phyloP scores from a whole-genome alignment of 257 asterid genomes.

The Lithospermum erythrorhizon region DNA sequence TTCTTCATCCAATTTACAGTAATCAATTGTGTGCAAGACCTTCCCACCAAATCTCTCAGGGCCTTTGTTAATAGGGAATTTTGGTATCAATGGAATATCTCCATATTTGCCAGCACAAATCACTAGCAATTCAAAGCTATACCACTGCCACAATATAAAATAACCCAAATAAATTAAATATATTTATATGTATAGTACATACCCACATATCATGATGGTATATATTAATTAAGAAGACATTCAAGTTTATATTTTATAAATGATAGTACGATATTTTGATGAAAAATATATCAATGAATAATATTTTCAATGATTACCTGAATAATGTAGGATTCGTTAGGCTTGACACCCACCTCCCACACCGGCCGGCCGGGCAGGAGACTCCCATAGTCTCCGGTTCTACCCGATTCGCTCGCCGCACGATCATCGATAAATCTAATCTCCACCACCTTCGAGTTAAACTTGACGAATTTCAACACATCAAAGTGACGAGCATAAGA shows the following conservation, averaged over 20 bases:
- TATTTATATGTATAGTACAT: too few species aligned
- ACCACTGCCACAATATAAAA: constrained; percentile 34
- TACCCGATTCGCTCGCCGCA: background rate
- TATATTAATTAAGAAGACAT: too few species aligned
- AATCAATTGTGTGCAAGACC: constrained; percentile 69
- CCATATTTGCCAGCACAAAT: constrained; percentile 87
- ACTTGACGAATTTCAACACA: constrained; percentile 46
- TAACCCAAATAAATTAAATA: background rate
- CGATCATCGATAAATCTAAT: constrained; percentile 44
- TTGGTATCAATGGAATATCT: constrained; percentile 59
- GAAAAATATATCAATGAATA: too few species aligned
- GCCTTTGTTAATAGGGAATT: constrained; percentile 52
- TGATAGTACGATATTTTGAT: too few species aligned
- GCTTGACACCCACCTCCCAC: constrained; percentile 73
- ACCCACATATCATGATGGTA: too few species aligned
- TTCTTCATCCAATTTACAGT: constrained; percentile 58
- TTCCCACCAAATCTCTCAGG: constrained; percentile 56
- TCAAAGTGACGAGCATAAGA: constrained; percentile 60
- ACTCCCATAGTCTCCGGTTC: constrained; percentile 28
- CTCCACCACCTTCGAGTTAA: constrained; percentile 72
- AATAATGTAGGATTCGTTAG: constrained; percentile 33
- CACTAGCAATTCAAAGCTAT: constrained; percentile 59
- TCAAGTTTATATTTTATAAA: too few species aligned
- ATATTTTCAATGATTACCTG: constrained; percentile 30
- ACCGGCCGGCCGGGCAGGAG: constrained; percentile 49